These are phyloP conservation scores for Thuidium tamariscinum DNA, from an alignment of 225 moss, liverwort and hornwort genomes.

Conservation along the genomic window DNA sequence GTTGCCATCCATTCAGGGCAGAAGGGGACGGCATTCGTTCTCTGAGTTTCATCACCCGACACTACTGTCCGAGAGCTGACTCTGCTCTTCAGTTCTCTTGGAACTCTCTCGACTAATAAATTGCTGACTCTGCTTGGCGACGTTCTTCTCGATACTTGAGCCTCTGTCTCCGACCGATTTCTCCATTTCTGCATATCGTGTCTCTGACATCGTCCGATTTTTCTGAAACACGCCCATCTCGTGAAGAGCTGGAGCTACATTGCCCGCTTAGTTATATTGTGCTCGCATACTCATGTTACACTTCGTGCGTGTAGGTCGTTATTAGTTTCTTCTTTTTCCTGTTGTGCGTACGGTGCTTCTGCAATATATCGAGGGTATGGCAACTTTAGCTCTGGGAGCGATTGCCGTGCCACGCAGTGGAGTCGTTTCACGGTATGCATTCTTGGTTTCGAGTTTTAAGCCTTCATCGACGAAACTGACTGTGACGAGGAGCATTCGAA, in stretches of 20 bases:
- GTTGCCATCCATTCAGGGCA: not conserved
- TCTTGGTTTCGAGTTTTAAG: not conserved
- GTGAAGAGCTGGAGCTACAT: not conserved
- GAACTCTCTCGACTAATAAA: not conserved
- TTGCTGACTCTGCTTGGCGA: constrained; percentile 10
- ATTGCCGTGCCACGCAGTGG: not conserved
- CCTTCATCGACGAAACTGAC: constrained; percentile 3
- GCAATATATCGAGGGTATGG: not conserved
- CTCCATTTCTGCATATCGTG: not conserved
- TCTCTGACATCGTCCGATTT: not conserved
- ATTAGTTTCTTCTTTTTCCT: not conserved
- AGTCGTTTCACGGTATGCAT: not conserved
- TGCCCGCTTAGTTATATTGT: not conserved
- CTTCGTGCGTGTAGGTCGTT: not conserved
- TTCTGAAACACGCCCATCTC: not conserved
- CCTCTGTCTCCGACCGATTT: not conserved
- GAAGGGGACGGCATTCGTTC: not conserved
- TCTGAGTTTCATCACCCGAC: not conserved
- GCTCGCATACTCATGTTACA: not conserved
- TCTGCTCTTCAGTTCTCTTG: not conserved
- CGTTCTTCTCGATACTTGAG: not conserved
- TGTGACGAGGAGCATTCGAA: not conserved
- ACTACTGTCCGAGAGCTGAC: not conserved
- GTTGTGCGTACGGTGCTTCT: not conserved
- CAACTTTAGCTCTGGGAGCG: not conserved